Evolutionary conservation across 345 rosid species (phyloP).

Genomic region (Pseudoturritis turrita): DNA sequence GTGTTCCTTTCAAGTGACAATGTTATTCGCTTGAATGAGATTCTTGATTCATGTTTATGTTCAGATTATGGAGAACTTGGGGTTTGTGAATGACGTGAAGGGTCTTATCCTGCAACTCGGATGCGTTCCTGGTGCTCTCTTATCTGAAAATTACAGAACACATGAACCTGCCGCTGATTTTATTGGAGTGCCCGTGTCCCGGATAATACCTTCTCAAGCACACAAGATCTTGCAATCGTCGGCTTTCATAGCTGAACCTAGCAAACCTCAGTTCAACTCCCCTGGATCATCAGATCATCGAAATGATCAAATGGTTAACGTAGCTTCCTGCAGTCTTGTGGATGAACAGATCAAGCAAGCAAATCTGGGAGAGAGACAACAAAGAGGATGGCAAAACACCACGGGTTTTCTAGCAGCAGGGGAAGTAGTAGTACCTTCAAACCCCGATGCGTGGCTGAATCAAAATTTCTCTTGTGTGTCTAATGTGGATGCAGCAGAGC

Average conservation of each 20-base stretch:
- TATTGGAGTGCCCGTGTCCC: conserved; percentile 45
- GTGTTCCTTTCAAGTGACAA: not conserved
- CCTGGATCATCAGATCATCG: conserved; percentile 26
- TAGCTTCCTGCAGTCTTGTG: conserved; percentile 4
- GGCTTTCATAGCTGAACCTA: conserved; percentile 29
- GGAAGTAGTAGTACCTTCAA: conserved; percentile 24
- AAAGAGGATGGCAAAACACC: conserved; percentile 23
- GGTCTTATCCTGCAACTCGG: conserved; percentile 74
- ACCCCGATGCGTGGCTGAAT: conserved; percentile 45
- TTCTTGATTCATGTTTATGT: conserved; percentile 21
- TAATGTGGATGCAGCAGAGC: conserved; percentile 35
- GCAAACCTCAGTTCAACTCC: conserved; percentile 44
- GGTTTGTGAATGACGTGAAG: conserved; percentile 70
- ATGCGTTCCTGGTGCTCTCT: conserved; percentile 66
- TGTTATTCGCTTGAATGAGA: not conserved
- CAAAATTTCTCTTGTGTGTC: conserved; percentile 37
- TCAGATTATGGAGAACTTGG: conserved; percentile 83
- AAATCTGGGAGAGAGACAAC: conserved; percentile 8
- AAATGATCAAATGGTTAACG: conserved; percentile 13
- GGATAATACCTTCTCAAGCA: conserved; percentile 31
- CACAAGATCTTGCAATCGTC: conserved; percentile 32
- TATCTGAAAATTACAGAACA: conserved; percentile 43
- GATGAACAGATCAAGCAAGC: conserved; percentile 19
- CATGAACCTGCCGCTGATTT: conserved; percentile 40
- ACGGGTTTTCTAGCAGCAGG: not conserved